Percentiles rank a stretch among this genome's conserved stretches.
Evolutionary conservation across 208 protist genomes (phyloP).

Genomic region (Histomonas meleagridis): DNA sequence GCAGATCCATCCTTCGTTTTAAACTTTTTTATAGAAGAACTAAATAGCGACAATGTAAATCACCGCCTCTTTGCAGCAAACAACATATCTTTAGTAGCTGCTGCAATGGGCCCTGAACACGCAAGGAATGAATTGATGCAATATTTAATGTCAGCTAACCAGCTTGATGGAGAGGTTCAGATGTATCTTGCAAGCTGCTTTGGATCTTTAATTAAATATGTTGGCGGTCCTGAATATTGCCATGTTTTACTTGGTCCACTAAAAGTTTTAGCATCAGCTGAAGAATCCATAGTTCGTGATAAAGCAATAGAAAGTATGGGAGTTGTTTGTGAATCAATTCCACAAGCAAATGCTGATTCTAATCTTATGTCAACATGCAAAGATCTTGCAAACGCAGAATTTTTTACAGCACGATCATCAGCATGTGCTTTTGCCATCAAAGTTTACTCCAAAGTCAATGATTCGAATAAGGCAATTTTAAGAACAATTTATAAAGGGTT

Average conservation of each 20-base stretch:
- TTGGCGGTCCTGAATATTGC: slow-evolving; percentile 13
- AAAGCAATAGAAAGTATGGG: slow-evolving; percentile 20
- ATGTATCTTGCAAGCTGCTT: not conserved
- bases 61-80: slow-evolving; percentile 8
- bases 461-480: not conserved
- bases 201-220: slow-evolving; percentile 13
- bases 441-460: slow-evolving; percentile 5
- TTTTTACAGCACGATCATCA: not conserved
- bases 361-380: not conserved
- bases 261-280: slow-evolving; percentile 14
- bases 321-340: not conserved
- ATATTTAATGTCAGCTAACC: slow-evolving; percentile 2
- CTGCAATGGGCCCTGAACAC: slow-evolving; percentile 27
- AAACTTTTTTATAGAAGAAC: slow-evolving; percentile 33
- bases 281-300: slow-evolving; percentile 10
- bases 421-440: not conserved
- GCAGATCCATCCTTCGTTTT: slow-evolving; percentile 25
- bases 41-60: slow-evolving; percentile 15
- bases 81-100: slow-evolving; percentile 14
- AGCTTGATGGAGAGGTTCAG: slow-evolving; percentile 23
- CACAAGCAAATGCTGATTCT: not conserved
- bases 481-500: not conserved
- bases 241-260: slow-evolving; percentile 33
- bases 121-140: not conserved
- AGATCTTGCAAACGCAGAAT: not conserved